Base-by-base conservation (phyloP, 2,329 filamentous ascomycete species). In the Curvularia sp. region DNA sequence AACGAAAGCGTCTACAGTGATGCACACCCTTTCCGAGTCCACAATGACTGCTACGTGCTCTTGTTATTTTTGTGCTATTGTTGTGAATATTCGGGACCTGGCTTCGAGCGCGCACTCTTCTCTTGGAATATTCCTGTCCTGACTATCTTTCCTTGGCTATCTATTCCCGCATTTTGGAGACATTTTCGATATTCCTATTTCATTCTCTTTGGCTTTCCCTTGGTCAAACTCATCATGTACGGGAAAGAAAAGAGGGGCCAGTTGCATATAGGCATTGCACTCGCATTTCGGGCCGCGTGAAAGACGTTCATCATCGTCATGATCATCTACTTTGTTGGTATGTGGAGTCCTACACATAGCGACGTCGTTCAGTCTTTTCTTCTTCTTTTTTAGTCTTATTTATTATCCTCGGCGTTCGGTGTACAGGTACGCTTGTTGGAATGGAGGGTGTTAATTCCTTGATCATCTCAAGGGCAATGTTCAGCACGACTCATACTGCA, bases 1-100 rank as follows among this genome's bases (percentile, higher is more conserved):
- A 88, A 78, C 80, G 86, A 64, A 88, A 88, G 77, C 66, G 76
- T 42, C 64, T 77, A 50, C 68, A 73, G 48, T 74, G 32, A 49
- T 18, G 15, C 32, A 25, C 13, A 27, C 8, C 3, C 15, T n/a
- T 7, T 19, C 19, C 8, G 4, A 23, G 21, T 27, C 47, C 10
- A 10, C 47, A 36, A 49, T 49, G 47, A 38, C 34, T 36, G 32
- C 47, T 25, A 18, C 32, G 32, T 34, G 15, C 19, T 4, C 21
- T 38, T 49, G 25, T 43, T 27, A 18, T 13, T 18, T 13, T 48
- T n/a, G 15, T 10, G 32, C 18, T 25, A 2, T 27, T 27, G 32
- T 12, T 49, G 32, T 49, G 47, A 36, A 49, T 27, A 49, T 27
- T 39, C 32, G 8, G 23, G 10, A 18, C 21, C 21, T 38, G 32